Evolutionary conservation across 345 rosid species (phyloP).

Genomic region (Populus davidiana): DNA sequence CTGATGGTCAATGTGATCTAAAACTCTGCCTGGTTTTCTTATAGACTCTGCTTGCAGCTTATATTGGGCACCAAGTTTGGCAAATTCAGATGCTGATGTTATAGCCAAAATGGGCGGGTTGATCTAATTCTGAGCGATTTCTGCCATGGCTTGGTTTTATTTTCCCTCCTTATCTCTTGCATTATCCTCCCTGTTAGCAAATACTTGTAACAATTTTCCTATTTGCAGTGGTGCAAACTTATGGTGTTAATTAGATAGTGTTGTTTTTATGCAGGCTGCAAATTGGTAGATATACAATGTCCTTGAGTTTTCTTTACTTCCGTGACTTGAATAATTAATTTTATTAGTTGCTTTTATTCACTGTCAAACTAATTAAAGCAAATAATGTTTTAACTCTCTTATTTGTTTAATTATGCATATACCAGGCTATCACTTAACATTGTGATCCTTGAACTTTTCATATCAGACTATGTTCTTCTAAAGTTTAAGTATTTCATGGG

Average conservation of each 20-base stretch:
- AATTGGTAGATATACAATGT: not conserved
- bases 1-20: not conserved
- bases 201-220: not conserved
- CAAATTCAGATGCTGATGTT: not conserved
- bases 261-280: not conserved
- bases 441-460: conserved; percentile 19
- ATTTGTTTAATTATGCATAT: conserved; percentile 8
- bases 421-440: conserved; percentile 4
- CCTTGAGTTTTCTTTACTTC: conserved; percentile 3
- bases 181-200: not conserved
- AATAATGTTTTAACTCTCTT: not conserved
- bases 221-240: not conserved
- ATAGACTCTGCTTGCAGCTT: not conserved
- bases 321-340: not conserved
- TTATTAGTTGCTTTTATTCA: not conserved
- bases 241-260: conserved; percentile 1
- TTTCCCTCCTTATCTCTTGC: not conserved
- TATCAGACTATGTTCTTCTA: conserved; percentile 19
- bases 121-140: not conserved
- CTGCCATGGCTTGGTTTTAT: not conserved
- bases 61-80: not conserved
- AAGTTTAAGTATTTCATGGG: conserved; percentile 25
- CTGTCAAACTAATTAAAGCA: conserved; percentile 3
- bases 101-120: not conserved
- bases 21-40: not conserved